phyloP scores from a whole-genome alignment of 2,329 filamentous ascomycete species.

The Purpureocillium takamizusanense region DNA sequence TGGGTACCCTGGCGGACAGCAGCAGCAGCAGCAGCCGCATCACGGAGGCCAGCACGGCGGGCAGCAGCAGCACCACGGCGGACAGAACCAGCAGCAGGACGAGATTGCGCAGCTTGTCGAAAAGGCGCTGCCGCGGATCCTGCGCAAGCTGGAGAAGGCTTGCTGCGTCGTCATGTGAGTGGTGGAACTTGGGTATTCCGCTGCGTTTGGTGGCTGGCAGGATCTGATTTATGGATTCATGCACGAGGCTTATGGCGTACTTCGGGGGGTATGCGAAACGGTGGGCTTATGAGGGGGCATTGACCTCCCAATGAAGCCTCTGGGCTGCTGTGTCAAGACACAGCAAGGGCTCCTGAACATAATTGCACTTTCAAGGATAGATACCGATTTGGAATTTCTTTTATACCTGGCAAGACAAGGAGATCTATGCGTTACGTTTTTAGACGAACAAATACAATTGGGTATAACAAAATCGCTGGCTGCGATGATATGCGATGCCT shows the following conservation, averaged over 20 bases:
- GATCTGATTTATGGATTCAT: background rate
- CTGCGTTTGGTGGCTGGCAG: too few relatives aligned
- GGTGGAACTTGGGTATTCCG: background rate
- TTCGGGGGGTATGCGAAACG: too few relatives aligned
- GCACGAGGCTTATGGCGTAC: too few relatives aligned
- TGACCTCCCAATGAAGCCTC: too few relatives aligned
- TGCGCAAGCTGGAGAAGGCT: conserved; percentile 56
- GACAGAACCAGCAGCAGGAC: conserved; percentile 38
- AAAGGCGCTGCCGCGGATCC: conserved; percentile 49
- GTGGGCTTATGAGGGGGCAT: too few relatives aligned
- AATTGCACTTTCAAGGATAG: too few relatives aligned
- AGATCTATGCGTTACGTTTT: background rate
- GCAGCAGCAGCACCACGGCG: conserved; percentile 34
- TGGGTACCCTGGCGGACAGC: conserved; percentile 12
- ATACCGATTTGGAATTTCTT: background rate
- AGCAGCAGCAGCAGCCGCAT: conserved; percentile 16
- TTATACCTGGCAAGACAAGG: background rate
- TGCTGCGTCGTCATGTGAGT: conserved; percentile 70
- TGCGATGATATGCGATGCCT: too few relatives aligned
- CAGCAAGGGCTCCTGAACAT: too few relatives aligned
- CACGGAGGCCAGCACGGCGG: conserved; percentile 24
- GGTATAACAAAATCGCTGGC: too few relatives aligned
- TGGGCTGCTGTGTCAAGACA: too few relatives aligned
- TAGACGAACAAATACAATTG: too few relatives aligned
- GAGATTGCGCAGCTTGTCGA: conserved; percentile 51